Evolutionary conservation across 805 yeast genomes (phyloP).

Genomic region (Martiniozyma abietophila): DNA sequence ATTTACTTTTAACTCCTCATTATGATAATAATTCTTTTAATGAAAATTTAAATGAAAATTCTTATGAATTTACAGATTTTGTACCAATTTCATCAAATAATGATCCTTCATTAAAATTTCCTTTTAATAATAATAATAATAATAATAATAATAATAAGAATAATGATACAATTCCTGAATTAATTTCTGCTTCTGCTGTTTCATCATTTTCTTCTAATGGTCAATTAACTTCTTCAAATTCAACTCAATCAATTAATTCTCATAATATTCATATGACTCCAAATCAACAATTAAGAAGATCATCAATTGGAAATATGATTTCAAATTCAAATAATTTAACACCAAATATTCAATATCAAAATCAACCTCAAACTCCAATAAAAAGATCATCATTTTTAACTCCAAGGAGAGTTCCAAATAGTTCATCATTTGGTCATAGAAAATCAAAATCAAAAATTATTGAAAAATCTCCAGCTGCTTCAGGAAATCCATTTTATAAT

Average conservation of each 20-base stretch:
- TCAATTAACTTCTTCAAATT: conserved; percentile 17
- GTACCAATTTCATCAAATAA: conserved; percentile 21
- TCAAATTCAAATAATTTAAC: conserved; percentile 10
- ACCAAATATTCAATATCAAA: conserved; percentile 9
- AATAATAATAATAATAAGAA: conserved; percentile 1
- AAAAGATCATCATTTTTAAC: conserved; percentile 9
- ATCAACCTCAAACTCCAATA: conserved; percentile 13
- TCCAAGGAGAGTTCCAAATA: conserved; percentile 13
- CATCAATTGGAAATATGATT: conserved; percentile 7
- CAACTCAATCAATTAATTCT: conserved; percentile 24
- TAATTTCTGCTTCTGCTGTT: conserved; percentile 17
- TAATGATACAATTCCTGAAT: conserved; percentile 22
- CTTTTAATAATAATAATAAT: conserved; percentile 14
- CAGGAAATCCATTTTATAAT: conserved; percentile 40
- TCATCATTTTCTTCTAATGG: conserved; percentile 1
- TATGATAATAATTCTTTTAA: conserved; percentile 4
- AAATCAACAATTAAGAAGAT: conserved; percentile 12
- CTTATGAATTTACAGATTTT: conserved; percentile 19
- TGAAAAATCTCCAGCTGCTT: conserved; percentile 27
- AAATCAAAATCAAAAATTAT: conserved; percentile 18
- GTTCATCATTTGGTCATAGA: conserved; percentile 10
- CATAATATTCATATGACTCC: conserved; percentile 2
- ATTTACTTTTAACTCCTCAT: conserved; percentile 3
- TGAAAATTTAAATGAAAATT: conserved; percentile 1
- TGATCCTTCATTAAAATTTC: conserved; percentile 22